phyloP scores from a whole-genome alignment of 495 filamentous ascomycete genomes.

The Cairneyella variabilis region DNA sequence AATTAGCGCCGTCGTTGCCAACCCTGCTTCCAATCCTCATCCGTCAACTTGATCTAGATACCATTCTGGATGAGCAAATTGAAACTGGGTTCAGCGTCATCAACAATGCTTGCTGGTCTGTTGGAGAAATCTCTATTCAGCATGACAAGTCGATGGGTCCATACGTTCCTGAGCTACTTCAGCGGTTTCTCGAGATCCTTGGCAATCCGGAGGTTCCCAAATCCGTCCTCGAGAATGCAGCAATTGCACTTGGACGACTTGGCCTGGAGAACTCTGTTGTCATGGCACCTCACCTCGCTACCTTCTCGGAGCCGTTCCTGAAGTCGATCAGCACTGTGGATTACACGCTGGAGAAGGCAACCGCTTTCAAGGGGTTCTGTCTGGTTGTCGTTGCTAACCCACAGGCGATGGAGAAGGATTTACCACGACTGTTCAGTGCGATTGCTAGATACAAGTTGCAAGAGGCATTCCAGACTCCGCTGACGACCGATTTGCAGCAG shows the following conservation, averaged over 20 bases:
- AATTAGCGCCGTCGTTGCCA: slow-evolving; percentile 70
- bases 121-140: slow-evolving; percentile 87
- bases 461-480: slow-evolving; percentile 11
- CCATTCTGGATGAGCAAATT: slow-evolving; percentile 67
- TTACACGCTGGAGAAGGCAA: slow-evolving; percentile 90
- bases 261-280: slow-evolving; percentile 76
- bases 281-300: slow-evolving; percentile 76
- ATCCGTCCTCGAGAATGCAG: slow-evolving; percentile 91
- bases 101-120: slow-evolving; percentile 98
- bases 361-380: slow-evolving; percentile 87
- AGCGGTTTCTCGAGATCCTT: slow-evolving; percentile 72
- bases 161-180: slow-evolving; percentile 72
- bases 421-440: slow-evolving; percentile 79
- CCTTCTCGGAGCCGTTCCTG: slow-evolving; percentile 78
- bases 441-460: slow-evolving; percentile 61
- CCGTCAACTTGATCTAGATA: slow-evolving; percentile 78
- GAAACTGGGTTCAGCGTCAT: slow-evolving; percentile 82
- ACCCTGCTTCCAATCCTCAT: slow-evolving; percentile 75
- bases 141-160: slow-evolving; percentile 67
- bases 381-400: slow-evolving; percentile 82
- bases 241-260: slow-evolving; percentile 85
- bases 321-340: slow-evolving; percentile 78
- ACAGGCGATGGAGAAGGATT: slow-evolving; percentile 80
- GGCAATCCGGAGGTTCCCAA: slow-evolving; percentile 79
- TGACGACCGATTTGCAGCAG: slow-evolving; percentile 34